Percentiles rank a stretch among this genome's conserved stretches.
These are phyloP conservation scores for Elongisporangium prolatum DNA, from an alignment of 352 stramenopile genomes.

Conservation along the genomic window DNA sequence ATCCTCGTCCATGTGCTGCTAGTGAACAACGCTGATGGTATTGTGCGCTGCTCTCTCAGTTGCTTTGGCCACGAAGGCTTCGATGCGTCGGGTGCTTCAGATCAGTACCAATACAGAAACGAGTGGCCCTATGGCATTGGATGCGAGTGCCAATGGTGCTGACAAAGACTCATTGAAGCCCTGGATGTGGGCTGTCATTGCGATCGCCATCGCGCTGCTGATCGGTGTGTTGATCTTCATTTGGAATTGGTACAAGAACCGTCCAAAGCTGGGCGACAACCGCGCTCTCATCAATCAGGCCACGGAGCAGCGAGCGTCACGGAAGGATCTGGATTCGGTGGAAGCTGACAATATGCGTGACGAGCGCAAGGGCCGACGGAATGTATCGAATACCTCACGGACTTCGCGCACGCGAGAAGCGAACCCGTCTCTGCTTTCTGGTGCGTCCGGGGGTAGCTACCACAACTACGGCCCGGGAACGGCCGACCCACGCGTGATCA, in stretches of 20 bases:
- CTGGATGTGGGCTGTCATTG: conserved; percentile 36
- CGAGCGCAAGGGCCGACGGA: conserved; percentile 6
- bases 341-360: conserved; percentile 5
- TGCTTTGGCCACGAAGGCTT: background rate
- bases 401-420: conserved; percentile 19
- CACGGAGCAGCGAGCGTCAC: conserved; percentile 22
- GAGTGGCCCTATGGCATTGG: background rate
- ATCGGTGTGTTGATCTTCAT: conserved; percentile 30
- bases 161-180: conserved; percentile 15
- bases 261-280: conserved; percentile 23
- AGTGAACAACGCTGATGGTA: background rate
- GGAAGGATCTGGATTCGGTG: conserved; percentile 18
- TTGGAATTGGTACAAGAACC: conserved; percentile 49
- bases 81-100: background rate
- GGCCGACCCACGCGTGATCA: conserved; percentile 21
- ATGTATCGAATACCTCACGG: conserved; percentile 12
- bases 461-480: conserved; percentile 26
- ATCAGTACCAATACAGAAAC: conserved; percentile 2
- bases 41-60: background rate
- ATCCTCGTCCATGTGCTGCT: background rate
- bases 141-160: conserved; percentile 2
- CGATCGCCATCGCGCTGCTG: conserved; percentile 20
- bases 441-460: conserved; percentile 35
- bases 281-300: conserved; percentile 23
- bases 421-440: conserved; percentile 43